Base-by-base conservation (phyloP, 108 stramenopile genomes). In the Nitzschia inconspicua region DNA sequence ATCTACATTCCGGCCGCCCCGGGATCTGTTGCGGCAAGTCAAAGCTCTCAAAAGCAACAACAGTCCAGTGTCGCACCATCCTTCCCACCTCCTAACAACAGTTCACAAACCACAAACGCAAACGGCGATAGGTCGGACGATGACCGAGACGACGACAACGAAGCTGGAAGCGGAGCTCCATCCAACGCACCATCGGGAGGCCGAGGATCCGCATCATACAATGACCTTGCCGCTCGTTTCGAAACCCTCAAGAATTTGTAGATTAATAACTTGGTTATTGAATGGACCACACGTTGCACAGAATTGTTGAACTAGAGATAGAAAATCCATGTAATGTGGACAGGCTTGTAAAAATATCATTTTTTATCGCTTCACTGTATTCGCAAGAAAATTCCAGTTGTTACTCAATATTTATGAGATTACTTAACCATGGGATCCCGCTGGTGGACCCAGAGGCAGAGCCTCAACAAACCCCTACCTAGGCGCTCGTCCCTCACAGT, bases 221-320 rank as follows among this genome's bases (percentile, higher is more conserved):
- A 75, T n/a, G 85, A 91, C 51, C 69, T 91, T 20, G 85, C 84
- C 1, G 84, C 84, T 6, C 64, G 79, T n/a, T 91, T 91, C 65
- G 77, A 80, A 23, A 67, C 68, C 22, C 61, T 91, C 24, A 84
- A 85, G 40, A 80, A 77, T 51, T 27, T 72, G 35, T 72, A 64
- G 36, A 44, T 22, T 55, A n/a, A n/a, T n/a, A n/a, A n/a, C n/a
- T n/a, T n/a, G n/a, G n/a, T n/a, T n/a, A n/a, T n/a, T n/a, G n/a
- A n/a, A n/a, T n/a, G n/a, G n/a, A n/a, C n/a, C n/a, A n/a, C n/a
- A n/a, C n/a, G n/a, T n/a, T n/a, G n/a, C n/a, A n/a, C n/a, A n/a
- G n/a, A n/a, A n/a, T n/a, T n/a, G n/a, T n/a, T n/a, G n/a, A n/a
- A n/a, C n/a, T n/a, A n/a, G n/a, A n/a, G n/a, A n/a, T n/a, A n/a